Evolutionary conservation across 192 early-diverging fungal species (phyloP).

Genomic region (Podila epigama): DNA sequence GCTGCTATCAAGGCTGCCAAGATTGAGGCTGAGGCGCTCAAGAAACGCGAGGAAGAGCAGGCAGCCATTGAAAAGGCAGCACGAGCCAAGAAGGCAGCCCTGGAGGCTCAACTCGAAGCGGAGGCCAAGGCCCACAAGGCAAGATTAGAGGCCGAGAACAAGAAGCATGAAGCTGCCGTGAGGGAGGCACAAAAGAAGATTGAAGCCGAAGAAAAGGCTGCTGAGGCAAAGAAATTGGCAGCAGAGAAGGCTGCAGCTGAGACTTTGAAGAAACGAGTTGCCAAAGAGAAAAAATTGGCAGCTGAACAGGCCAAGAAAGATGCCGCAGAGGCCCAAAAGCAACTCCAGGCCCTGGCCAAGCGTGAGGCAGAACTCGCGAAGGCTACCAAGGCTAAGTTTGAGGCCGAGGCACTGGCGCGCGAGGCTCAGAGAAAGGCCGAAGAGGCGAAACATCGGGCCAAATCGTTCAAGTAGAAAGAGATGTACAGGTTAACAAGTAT

Average conservation of each 20-base stretch:
- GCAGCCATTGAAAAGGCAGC: slow-evolving; percentile 15
- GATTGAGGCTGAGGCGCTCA: not conserved
- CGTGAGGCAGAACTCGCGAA: slow-evolving; percentile 3
- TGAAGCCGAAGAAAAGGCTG: slow-evolving; percentile 9
- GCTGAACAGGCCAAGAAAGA: slow-evolving; percentile 3
- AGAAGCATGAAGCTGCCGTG: slow-evolving; percentile 15
- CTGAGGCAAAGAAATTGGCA: not conserved
- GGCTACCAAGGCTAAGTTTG: not conserved
- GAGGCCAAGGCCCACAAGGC: slow-evolving; percentile 13
- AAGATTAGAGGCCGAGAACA: slow-evolving; percentile 12
- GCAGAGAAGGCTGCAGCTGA: slow-evolving; percentile 10
- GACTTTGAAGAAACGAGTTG: slow-evolving; percentile 7
- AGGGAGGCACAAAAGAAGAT: slow-evolving; percentile 18
- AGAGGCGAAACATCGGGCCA: not conserved
- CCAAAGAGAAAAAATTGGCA: not conserved
- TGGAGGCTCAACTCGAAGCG: slow-evolving; percentile 4
- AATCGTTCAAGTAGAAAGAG: not conserved
- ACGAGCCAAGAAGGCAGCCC: not conserved
- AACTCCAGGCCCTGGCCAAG: slow-evolving; percentile 5
- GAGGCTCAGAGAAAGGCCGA: slow-evolving; percentile 11
- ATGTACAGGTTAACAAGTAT: not conserved
- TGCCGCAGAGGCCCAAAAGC: slow-evolving; percentile 14
- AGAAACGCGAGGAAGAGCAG: not conserved
- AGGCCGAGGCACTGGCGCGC: not conserved
- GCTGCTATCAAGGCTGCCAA: slow-evolving; percentile 11